Conservation (phyloP, 495 filamentous ascomycete genomes). For the Penicillium psychrofluorescens region DNA sequence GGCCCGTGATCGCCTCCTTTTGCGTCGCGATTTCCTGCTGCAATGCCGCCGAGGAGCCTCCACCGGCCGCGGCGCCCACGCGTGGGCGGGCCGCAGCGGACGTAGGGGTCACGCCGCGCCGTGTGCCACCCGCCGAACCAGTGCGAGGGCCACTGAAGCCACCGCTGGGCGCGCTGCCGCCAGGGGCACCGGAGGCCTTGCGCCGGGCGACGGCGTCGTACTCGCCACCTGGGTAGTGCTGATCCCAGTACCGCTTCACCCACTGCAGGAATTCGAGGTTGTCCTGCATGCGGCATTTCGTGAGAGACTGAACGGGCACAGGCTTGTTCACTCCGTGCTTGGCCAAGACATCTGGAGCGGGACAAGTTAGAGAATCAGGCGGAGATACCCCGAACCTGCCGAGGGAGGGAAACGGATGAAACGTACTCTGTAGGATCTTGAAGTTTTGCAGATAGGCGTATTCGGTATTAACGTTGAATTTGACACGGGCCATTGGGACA, state of each 20-base stretch:
- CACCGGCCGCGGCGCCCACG: conserved; percentile 43
- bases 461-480: conserved; percentile 96
- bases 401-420: conserved; percentile 42
- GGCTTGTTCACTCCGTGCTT: conserved; percentile 79
- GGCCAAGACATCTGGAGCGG: conserved; percentile 64
- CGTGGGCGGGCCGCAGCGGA: conserved; percentile 45
- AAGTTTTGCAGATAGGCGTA: conserved; percentile 98
- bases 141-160: too few relatives aligned
- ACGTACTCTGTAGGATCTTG: conserved; percentile 89
- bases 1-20: conserved; percentile 77
- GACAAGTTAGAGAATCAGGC: not conserved
- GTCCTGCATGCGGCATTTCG: conserved; percentile 99
- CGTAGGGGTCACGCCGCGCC: conserved; percentile 70
- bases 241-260: conserved; percentile 94
- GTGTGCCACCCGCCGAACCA: conserved; percentile 13
- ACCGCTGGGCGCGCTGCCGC: conserved; percentile 7
- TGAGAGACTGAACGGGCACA: conserved; percentile 77
- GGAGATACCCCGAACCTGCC: too few relatives aligned
- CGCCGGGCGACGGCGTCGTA: conserved; percentile 84
- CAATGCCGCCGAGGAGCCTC: conserved; percentile 56
- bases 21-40: conserved; percentile 74
- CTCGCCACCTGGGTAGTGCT: conserved; percentile 92
- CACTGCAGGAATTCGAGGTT: conserved; percentile 99
- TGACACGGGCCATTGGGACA: conserved; percentile 91
- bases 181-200: conserved; percentile 65